A percentile compares a stretch with the other conserved stretches of the same genome.
These are phyloP conservation scores for Lolium multiflorum DNA, from an alignment of 176 grass and related monocot species.

Conservation along the genomic window DNA sequence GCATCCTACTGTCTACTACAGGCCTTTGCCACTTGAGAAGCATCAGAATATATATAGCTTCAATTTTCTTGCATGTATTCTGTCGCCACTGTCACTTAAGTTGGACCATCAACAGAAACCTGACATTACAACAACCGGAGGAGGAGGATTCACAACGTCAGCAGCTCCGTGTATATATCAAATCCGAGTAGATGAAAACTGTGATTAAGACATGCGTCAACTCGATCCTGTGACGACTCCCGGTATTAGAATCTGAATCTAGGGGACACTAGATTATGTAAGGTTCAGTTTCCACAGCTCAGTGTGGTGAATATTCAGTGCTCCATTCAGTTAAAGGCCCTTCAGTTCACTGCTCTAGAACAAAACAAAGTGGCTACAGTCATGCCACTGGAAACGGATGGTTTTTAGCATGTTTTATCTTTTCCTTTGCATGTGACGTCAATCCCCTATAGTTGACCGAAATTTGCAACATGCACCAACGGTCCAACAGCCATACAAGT, in stretches of 20 bases:
- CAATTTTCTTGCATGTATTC: slow-evolving; percentile 28
- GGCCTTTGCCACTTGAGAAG: slow-evolving; percentile 3
- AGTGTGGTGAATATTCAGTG: slow-evolving; percentile 16
- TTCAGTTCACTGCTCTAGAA: slow-evolving; percentile 29
- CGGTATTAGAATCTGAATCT: slow-evolving; percentile 52
- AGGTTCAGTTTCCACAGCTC: slow-evolving; percentile 44
- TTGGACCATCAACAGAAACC: slow-evolving; percentile 50
- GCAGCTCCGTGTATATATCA: slow-evolving; percentile 18
- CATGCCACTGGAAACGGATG: slow-evolving; percentile 45
- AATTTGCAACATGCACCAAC: slow-evolving; percentile 12
- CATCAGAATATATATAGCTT: slow-evolving; percentile 38
- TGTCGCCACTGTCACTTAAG: slow-evolving; percentile 30
- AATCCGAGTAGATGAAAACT: slow-evolving; percentile 16
- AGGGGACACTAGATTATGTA: slow-evolving; percentile 13
- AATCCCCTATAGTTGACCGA: slow-evolving; percentile 30
- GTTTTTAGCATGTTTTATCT: slow-evolving; percentile 33
- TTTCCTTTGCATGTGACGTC: slow-evolving; percentile 14
- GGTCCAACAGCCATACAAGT: slow-evolving; percentile 8
- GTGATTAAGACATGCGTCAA: slow-evolving; percentile 29
- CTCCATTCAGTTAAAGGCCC: slow-evolving; percentile 24
- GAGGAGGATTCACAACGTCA: slow-evolving; percentile 45
- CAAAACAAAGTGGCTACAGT: slow-evolving; percentile 45
- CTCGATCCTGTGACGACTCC: slow-evolving; percentile 24
- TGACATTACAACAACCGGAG: slow-evolving; percentile 44
- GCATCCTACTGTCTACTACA: slow-evolving; percentile 5